Conservation (phyloP, 2,329 filamentous ascomycete genomes). For the Remersonia thermophila region DNA sequence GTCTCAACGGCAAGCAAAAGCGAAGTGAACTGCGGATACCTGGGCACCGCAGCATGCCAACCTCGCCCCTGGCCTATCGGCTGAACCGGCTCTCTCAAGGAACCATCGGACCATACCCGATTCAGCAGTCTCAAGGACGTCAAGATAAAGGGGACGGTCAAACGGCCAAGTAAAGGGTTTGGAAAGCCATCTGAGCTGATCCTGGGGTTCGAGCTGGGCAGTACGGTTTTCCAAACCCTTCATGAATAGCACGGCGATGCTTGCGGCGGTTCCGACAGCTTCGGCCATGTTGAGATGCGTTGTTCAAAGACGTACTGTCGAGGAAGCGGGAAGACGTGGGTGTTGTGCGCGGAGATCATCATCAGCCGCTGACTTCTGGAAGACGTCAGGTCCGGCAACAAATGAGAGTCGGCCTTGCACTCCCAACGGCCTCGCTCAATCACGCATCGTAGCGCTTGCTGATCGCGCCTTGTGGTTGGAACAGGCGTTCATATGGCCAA, state of each 20-base stretch:
- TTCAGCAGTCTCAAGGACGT: not conserved
- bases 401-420: too few species aligned
- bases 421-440: too few species aligned
- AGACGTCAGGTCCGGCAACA: too few species aligned
- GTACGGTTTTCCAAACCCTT: not conserved
- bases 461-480: too few species aligned
- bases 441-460: too few species aligned
- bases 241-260: not conserved
- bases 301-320: not conserved
- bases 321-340: too few species aligned
- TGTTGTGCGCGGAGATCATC: too few species aligned
- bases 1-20: too few species aligned
- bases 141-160: not conserved
- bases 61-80: not conserved
- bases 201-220: not conserved
- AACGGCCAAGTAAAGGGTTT: not conserved
- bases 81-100: not conserved
- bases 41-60: not conserved
- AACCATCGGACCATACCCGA: not conserved
- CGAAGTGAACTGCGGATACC: not conserved
- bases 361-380: too few species aligned
- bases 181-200: not conserved
- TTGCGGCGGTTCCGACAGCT: not conserved
- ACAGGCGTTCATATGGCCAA: too few species aligned
- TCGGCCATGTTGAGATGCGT: constrained; percentile 1